Percentiles rank a stretch among this genome's conserved stretches.
These are phyloP conservation scores for Thelonectria rubi DNA, from an alignment of 2,329 filamentous ascomycete species.

Conservation along the genomic window DNA sequence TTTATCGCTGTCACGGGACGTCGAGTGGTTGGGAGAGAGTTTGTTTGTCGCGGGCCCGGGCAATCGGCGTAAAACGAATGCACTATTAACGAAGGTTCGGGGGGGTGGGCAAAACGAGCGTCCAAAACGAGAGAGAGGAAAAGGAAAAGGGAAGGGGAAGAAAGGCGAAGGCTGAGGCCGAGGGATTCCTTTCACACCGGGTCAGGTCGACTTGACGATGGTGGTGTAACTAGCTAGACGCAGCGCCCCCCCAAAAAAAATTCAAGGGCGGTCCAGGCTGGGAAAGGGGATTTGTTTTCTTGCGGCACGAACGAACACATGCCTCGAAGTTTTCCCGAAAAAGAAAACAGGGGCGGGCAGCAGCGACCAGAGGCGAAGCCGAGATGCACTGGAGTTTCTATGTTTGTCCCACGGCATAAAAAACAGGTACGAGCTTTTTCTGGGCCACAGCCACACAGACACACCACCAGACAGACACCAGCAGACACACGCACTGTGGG, in stretches of 20 bases:
- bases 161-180: conserved; percentile 29
- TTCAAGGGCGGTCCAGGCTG: conserved; percentile 25
- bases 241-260: conserved; percentile 17
- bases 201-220: conserved; percentile 32
- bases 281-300: conserved; percentile 47
- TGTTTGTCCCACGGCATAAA: conserved; percentile 39
- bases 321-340: conserved; percentile 24
- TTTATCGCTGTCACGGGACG: conserved; percentile 22
- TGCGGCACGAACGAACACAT: conserved; percentile 33
- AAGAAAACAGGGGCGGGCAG: conserved; percentile 27
- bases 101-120: conserved; percentile 40
- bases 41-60: conserved; percentile 10
- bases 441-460: conserved; percentile 35
- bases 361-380: conserved; percentile 25
- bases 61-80: conserved; percentile 18
- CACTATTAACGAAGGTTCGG: conserved; percentile 38
- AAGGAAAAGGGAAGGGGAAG: conserved; percentile 25
- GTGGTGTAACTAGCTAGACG: conserved; percentile 29
- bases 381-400: conserved; percentile 32
- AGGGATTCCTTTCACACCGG: conserved; percentile 34
- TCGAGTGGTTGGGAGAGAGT: neutral
- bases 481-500: conserved; percentile 3
- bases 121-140: conserved; percentile 29
- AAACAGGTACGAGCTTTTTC: conserved; percentile 22
- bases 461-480: too few relatives aligned